These are phyloP conservation scores for Debaryomyces sp. DNA, from an alignment of 1,139 yeast species.

Conservation along the genomic window DNA sequence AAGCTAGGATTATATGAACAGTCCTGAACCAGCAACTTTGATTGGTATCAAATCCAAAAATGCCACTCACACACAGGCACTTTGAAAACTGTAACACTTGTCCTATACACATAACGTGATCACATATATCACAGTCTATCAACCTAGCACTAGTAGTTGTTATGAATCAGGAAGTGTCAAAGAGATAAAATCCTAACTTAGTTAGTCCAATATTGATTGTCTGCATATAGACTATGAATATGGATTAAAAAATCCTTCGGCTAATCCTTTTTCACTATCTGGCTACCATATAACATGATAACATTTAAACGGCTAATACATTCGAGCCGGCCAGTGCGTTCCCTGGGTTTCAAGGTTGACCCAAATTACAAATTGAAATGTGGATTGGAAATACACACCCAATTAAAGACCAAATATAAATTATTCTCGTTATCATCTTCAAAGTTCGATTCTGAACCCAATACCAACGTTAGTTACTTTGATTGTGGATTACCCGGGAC, in stretches of 20 bases:
- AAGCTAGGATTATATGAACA: too few species aligned
- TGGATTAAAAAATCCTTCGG: not conserved
- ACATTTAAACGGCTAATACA: constrained; percentile 7
- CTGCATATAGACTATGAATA: not conserved
- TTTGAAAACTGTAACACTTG: too few species aligned
- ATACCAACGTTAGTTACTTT: constrained; percentile 71
- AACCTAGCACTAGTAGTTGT: too few species aligned
- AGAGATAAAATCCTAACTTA: not conserved
- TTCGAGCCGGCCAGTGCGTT: not conserved
- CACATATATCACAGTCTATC: too few species aligned
- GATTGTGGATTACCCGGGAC: constrained; percentile 94
- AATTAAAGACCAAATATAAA: constrained; percentile 70
- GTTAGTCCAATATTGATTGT: not conserved
- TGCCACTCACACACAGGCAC: too few species aligned
- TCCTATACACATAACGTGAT: too few species aligned
- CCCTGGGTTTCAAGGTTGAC: constrained; percentile 11
- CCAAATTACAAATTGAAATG: constrained; percentile 55
- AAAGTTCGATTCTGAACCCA: constrained; percentile 59
- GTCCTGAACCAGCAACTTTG: too few species aligned
- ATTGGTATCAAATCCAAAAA: too few species aligned
- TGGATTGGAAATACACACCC: constrained; percentile 94
- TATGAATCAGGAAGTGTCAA: too few species aligned
- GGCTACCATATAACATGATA: not conserved
- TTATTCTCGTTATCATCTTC: constrained; percentile 68
- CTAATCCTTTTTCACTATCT: not conserved